Base-by-base conservation (phyloP, 371 early-diverging fungal genomes). In the Mucor racemosus region DNA sequence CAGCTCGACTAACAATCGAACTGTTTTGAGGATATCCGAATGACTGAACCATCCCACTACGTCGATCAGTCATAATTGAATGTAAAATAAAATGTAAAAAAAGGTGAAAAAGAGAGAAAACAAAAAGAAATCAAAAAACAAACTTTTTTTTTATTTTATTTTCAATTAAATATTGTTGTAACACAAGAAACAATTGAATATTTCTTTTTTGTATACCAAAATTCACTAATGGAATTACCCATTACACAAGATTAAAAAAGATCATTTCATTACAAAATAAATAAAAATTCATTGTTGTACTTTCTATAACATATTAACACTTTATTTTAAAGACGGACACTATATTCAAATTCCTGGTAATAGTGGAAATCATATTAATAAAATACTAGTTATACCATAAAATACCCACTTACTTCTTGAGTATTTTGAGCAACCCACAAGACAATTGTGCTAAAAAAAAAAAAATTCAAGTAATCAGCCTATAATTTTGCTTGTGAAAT, bases 391-490 rank as follows among this genome's bases (percentile, higher is more conserved):
- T 13, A 5, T 9, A 1, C 56, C 15, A 6, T 14, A 55, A 34
- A 5, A n/a, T 35, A 36, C 41, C 11, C 21, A 36, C 53, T 53
- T 81, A 81, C 82, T 65, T 76, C 79, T 68, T 73, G 76, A 38
- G 80, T 77, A 46, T 77, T 78, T 64, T 79, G 82, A 53, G 82
- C 82, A 26, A 82, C 67, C 82, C 82, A 82, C 10, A 82, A 69
- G 3, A 82, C 69, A 40, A 74, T 69, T 33, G 82, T 76, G 64
- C 82, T 82, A 50, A 59, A 55, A 36, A 4, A 56, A 56, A 21
- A 38, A 31, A 46, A 19, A 46, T 3, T 3, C 26, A 26, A 26
- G 26, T 48, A 31, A 35, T 55, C 17, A 41, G 26, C 21, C 31
- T 68, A 36, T 31, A 38, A 39, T 41, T 46, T 34, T 41, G 6